Percentiles rank a stretch among this genome's conserved stretches.
Conservation (phyloP, 805 yeast genomes). For the Ogataea methylovora region DNA sequence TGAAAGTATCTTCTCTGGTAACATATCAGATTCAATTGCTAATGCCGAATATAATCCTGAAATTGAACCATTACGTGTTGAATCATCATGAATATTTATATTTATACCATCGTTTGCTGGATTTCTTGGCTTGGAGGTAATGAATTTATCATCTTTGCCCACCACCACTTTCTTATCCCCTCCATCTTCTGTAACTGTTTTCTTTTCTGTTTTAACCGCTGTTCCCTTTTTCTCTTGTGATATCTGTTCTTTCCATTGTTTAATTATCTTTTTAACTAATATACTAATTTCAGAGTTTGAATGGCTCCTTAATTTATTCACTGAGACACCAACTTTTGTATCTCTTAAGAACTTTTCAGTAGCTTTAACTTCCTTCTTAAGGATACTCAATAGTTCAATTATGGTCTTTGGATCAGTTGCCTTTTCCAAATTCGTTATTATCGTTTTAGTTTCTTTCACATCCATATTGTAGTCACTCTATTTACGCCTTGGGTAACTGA, state of each 20-base stretch:
- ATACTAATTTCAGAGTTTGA: conserved; percentile 58
- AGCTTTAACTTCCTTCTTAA: conserved; percentile 71
- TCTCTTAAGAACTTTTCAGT: conserved; percentile 82
- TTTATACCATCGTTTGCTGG: conserved; percentile 76
- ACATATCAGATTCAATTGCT: conserved; percentile 63
- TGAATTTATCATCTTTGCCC: conserved; percentile 31
- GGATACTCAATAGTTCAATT: conserved; percentile 53
- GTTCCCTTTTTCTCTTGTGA: conserved; percentile 47
- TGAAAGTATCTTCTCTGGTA: conserved; percentile 45
- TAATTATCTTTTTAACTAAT: conserved; percentile 76
- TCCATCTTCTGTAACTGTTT: conserved; percentile 9
- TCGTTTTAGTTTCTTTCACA: conserved; percentile 61
- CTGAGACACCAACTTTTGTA: conserved; percentile 96
- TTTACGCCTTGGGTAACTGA: too few relatives aligned
- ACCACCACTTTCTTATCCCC: conserved; percentile 6
- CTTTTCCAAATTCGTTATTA: conserved; percentile 69
- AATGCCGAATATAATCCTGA: conserved; percentile 83
- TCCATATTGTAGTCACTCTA: too few relatives aligned
- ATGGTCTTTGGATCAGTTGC: conserved; percentile 57
- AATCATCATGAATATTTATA: conserved; percentile 60
- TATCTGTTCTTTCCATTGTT: conserved; percentile 86
- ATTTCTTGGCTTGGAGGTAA: conserved; percentile 56
- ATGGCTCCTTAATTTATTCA: conserved; percentile 75
- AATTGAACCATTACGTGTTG: conserved; percentile 78
- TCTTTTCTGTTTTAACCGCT: neutral